Evolutionary conservation across 2,329 filamentous ascomycete genomes (phyloP), one percentile per base, ranked within the genome.

Genomic region (Fusarium sp.): DNA sequence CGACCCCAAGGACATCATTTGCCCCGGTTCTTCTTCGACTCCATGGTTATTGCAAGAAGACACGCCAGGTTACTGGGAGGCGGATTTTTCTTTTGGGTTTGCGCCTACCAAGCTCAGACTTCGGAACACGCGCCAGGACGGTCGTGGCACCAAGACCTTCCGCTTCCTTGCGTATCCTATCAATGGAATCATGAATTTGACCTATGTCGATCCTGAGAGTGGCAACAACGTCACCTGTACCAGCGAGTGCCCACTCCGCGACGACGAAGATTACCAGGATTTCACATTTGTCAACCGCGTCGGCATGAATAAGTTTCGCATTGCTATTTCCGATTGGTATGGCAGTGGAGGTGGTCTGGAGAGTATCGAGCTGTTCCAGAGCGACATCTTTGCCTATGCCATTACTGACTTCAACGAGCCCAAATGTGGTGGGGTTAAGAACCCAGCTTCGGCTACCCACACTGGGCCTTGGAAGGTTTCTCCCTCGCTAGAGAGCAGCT

Each of bases 101-200:
- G 87, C 91, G 75, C 97, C 96, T 3, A 96, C 94, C 15, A 97
- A 94, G 82, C 83, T 99, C 69, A 91, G 94, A 61, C 85, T 99
- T 30, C 94, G 93, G 86, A 99, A 99, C 83, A 96, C 96, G 6
- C 91, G 93, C 76, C 87, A 91, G 59, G 90, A 96, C 77, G 94
- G 93, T 58, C 91, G 95, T 73, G 95, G 96, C 36, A 98, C 95
- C 36, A 93, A 94, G 84, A 93, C 92, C 0, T 99, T 94, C 85
- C 91, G 95, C 66, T 97, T 94, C 80, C 94, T 94, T 28, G 94
- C 95, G 24, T 85, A 96, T 66, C 95, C 96, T 10, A 90, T 96
- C 78, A 92, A 93, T 72, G 96, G 96, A 59, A 98, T 99, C 81
- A 94, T 99, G 91, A 98, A 98, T 83, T 88, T 99, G 79, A 97